Conservation (phyloP, 805 yeast species). For the Kluyveromyces dobzhanskii region DNA sequence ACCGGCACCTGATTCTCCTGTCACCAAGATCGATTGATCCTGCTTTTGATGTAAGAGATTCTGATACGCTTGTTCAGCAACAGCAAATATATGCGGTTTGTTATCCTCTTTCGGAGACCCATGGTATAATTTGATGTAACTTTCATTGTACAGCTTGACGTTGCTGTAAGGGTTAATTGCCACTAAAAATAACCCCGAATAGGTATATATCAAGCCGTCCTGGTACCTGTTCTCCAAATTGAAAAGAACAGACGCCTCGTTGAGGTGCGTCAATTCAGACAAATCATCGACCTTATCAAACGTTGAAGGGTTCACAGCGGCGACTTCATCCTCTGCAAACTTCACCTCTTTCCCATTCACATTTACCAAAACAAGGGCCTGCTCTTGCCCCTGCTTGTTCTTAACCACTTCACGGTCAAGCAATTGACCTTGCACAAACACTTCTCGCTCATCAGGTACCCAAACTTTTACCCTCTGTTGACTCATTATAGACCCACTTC, state of each 20-base stretch:
- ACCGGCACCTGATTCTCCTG: constrained; percentile 99
- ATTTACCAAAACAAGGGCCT: constrained; percentile 14
- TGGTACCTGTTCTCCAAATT: constrained; percentile 70
- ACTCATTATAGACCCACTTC: too few relatives aligned
- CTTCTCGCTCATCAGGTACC: constrained; percentile 25
- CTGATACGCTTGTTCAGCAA: constrained; percentile 78
- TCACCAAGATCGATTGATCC: constrained; percentile 89
- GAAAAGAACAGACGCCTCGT: constrained; percentile 91
- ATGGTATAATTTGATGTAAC: constrained; percentile 50
- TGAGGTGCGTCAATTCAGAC: constrained; percentile 90
- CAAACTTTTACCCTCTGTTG: constrained; percentile 15
- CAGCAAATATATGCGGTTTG: constrained; percentile 87
- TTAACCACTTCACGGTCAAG: constrained; percentile 14
- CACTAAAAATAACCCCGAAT: constrained; percentile 89
- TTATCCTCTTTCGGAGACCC: constrained; percentile 35
- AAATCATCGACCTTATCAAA: constrained; percentile 89
- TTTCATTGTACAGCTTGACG: constrained; percentile 61
- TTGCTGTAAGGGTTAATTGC: constrained; percentile 88
- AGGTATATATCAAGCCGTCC: constrained; percentile 79
- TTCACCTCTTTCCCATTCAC: constrained; percentile 12
- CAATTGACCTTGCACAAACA: constrained; percentile 23
- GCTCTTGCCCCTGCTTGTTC: constrained; percentile 14
- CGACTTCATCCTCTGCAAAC: constrained; percentile 30
- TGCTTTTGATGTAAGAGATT: constrained; percentile 58
- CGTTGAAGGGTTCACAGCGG: constrained; percentile 68